Evolutionary conservation across 1,284 basidiomycete genomes (phyloP), one percentile per base, ranked within the genome.

Genomic region (Rhodotorula sp.): DNA sequence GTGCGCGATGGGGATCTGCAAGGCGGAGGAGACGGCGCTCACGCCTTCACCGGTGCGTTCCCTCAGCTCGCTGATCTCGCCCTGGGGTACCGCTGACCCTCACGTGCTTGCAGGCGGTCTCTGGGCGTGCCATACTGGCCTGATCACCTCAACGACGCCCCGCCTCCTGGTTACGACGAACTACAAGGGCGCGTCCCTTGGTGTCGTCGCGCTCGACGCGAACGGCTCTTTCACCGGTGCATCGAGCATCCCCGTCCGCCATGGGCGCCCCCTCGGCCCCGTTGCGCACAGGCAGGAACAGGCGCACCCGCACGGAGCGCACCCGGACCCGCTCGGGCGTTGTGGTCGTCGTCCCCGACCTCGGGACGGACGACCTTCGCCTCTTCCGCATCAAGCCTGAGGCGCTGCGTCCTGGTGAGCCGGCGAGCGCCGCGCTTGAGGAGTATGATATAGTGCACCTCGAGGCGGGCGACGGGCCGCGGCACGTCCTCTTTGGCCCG

Each of bases 331-430:
- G 27, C 63, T 29, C 2, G 61, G 64, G 10, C 37, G 27, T n/a
- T 0, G 51, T 69, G 15, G 25, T 70, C 25, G 67, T 74, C 19
- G 61, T 76, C 1, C 72, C 75, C 6, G 75, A 76, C 56, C 39
- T 76, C 19, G 75, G 75, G 8, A 76, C 75, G 27, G 75, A 76
- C 66, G 69, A 73, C 6, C 46, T 76, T 0, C 56, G 69, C 17
- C 22, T 76, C 2, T 44, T 64, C 41, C 32, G 51, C 12, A 46
- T 75, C 51, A 46, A 34, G n/a, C 10, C n/a, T 12, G 41, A 39
- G 3, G 55, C 55, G 25, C 37, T 27, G 8, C 37, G 27, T 27
- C 37, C 27, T 36, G 61, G n/a, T 27, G 37, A 39, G 48, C 17
- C 17, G 27, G 36, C 34, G 29, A 21, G 13, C 17, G 75, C 67